These are phyloP conservation scores for Drosera capensis DNA, from an alignment of 148 eudicot species.

Conservation along the genomic window DNA sequence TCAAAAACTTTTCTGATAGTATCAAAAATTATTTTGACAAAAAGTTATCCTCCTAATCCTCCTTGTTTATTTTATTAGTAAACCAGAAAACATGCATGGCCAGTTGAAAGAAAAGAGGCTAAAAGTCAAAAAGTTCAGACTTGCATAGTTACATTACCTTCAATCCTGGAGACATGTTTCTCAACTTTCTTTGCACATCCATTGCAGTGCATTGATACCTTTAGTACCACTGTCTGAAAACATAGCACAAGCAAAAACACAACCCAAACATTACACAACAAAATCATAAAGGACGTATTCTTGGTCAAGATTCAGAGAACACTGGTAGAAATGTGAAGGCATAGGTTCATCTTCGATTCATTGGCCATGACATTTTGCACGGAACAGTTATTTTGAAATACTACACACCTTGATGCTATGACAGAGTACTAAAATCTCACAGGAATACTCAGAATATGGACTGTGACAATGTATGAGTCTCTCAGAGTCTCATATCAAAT, in stretches of 20 bases:
- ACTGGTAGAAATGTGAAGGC: not conserved
- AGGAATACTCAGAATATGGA: too few relatives aligned
- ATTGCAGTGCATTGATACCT: conserved; percentile 91
- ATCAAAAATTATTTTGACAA: too few relatives aligned
- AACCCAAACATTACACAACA: not conserved
- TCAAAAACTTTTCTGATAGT: too few relatives aligned
- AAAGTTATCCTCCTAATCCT: too few relatives aligned
- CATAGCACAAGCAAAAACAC: not conserved
- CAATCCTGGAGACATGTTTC: conserved; percentile 78
- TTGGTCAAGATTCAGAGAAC: not conserved
- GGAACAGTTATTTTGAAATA: too few relatives aligned
- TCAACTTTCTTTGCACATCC: conserved; percentile 88
- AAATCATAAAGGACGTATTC: not conserved
- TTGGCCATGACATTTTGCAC: too few relatives aligned
- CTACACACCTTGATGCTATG: too few relatives aligned
- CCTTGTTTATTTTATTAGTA: not conserved
- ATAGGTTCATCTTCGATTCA: too few relatives aligned
- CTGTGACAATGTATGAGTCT: too few relatives aligned
- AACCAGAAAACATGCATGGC: not conserved
- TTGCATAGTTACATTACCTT: conserved; percentile 61
- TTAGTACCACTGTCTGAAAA: conserved; percentile 66
- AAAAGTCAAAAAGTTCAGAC: not conserved
- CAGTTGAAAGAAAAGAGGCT: not conserved
- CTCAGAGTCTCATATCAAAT: too few relatives aligned
- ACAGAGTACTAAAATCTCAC: too few relatives aligned